These are phyloP conservation scores for Salvia sclarea DNA, from an alignment of 305 asterid species.

Conservation along the genomic window DNA sequence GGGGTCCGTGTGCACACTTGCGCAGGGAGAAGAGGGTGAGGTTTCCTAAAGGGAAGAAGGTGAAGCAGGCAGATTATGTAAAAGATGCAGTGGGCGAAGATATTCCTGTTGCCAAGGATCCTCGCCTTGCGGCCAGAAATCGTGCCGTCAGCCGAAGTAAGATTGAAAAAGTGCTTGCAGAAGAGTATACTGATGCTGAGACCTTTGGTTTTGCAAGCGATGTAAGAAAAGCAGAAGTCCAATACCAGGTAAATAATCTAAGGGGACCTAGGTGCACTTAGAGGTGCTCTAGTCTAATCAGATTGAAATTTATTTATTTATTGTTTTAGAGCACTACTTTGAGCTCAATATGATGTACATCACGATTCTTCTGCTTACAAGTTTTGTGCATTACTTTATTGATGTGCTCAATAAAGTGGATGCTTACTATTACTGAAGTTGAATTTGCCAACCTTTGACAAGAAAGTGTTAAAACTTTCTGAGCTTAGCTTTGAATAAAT, in stretches of 20 bases:
- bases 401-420: not conserved
- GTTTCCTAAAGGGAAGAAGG: constrained; percentile 95
- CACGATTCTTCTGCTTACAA: not conserved
- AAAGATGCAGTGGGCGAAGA: constrained; percentile 40
- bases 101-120: constrained; percentile 43
- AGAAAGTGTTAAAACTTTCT: not conserved
- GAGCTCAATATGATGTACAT: constrained; percentile 3
- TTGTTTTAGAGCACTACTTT: not conserved
- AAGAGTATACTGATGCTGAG: constrained; percentile 41
- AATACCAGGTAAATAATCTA: constrained; percentile 53
- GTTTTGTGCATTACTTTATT: not conserved
- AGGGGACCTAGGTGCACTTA: not conserved
- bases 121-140: constrained; percentile 66
- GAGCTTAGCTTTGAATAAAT: not conserved
- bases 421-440: constrained; percentile 13
- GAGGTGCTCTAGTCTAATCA: not conserved
- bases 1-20: not conserved
- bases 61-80: constrained; percentile 59
- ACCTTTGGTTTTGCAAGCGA: constrained; percentile 52
- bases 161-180: constrained; percentile 48
- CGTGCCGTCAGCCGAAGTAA: constrained; percentile 59
- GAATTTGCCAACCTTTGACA: constrained; percentile 12
- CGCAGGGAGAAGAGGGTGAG: constrained; percentile 77
- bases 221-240: constrained; percentile 64
- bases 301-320: not conserved